Percentiles rank a stretch among this genome's conserved stretches.
phyloP scores from a whole-genome alignment of 1,139 yeast genomes.

The Debaryomyces subglobosus region DNA sequence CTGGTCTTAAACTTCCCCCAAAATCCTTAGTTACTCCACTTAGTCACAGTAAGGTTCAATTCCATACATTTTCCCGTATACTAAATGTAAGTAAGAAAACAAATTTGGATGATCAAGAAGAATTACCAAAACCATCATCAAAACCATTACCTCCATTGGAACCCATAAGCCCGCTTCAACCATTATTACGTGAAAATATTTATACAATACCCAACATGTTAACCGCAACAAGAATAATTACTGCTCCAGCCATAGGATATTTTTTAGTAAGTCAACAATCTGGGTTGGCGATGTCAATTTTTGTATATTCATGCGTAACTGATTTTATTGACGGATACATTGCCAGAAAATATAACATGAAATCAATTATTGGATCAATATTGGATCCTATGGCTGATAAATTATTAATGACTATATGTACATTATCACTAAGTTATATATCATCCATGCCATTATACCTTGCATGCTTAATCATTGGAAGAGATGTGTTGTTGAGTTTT shows the following conservation, averaged over 20 bases:
- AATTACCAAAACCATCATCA: not conserved
- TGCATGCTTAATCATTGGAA: constrained; percentile 77
- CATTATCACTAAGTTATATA: constrained; percentile 71
- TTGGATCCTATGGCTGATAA: constrained; percentile 97
- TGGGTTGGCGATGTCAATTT: constrained; percentile 66
- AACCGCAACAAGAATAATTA: constrained; percentile 73
- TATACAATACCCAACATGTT: constrained; percentile 85
- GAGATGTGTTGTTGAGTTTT: constrained; percentile 78
- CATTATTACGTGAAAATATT: constrained; percentile 47
- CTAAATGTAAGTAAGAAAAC: not conserved
- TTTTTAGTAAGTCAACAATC: constrained; percentile 65
- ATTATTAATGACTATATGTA: constrained; percentile 82
- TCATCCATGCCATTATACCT: constrained; percentile 69
- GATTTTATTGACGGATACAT: constrained; percentile 91
- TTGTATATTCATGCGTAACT: constrained; percentile 84
- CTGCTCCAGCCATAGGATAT: constrained; percentile 86
- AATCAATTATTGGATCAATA: constrained; percentile 85
- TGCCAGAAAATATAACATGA: constrained; percentile 78
- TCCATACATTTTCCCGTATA: not conserved
- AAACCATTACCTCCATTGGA: constrained; percentile 1
- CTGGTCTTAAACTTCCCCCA: not conserved
- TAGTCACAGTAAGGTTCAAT: not conserved
- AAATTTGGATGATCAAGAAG: not conserved
- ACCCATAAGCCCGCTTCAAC: constrained; percentile 4
- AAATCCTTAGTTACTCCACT: not conserved